These are phyloP conservation scores for Mortierella sp. DNA, from an alignment of 371 early-diverging fungal genomes.

Conservation along the genomic window DNA sequence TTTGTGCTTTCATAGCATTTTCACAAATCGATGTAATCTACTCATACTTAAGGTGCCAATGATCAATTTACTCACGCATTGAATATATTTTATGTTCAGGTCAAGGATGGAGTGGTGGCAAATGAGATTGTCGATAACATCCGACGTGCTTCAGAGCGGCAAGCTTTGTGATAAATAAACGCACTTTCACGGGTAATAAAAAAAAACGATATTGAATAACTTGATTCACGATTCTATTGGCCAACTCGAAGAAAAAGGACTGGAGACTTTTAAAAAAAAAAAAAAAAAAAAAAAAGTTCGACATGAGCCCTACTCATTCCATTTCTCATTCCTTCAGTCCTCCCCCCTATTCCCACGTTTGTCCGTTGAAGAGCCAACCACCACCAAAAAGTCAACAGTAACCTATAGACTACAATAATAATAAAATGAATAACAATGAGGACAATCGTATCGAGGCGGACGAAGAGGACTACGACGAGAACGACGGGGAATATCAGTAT, in stretches of 20 bases:
- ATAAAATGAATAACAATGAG: constrained; percentile 5
- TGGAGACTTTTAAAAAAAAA: not conserved
- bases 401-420: not conserved
- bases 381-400: not conserved
- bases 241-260: not conserved
- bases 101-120: constrained; percentile 36
- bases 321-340: not conserved
- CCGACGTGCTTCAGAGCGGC: constrained; percentile 28
- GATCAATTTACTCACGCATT: not conserved
- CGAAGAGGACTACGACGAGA: constrained; percentile 9
- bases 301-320: not conserved
- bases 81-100: constrained; percentile 9
- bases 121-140: constrained; percentile 22
- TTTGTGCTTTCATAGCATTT: not conserved
- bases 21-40: too few species aligned
- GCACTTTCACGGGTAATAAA: not conserved
- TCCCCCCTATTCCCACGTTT: not conserved
- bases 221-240: constrained; percentile 1
- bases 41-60: not conserved
- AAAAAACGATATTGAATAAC: not conserved
- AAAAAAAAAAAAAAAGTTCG: not conserved
- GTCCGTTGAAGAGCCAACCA: not conserved
- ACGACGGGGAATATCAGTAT: constrained; percentile 25
- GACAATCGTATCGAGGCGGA: constrained; percentile 4
- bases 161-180: not conserved